Evolutionary conservation across 208 protist genomes (phyloP).

Genomic region (Acanthamoeba royreba): DNA sequence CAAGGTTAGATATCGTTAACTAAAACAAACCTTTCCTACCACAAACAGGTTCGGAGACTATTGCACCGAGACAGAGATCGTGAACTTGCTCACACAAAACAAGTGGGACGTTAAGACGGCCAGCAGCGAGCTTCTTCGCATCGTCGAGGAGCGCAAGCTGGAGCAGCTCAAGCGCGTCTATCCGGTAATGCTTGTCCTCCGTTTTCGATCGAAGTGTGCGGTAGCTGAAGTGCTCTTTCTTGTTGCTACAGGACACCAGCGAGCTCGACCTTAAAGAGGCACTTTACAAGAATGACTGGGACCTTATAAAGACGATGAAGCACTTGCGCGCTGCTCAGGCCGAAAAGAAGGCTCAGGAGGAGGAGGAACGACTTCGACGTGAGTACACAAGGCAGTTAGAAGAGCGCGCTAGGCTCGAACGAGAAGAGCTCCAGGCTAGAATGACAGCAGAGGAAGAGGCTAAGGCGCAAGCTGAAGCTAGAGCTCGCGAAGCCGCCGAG

Average conservation of each 20-base stretch:
- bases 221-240: background rate
- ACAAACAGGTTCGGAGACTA: background rate
- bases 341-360: background rate
- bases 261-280: background rate
- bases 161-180: background rate
- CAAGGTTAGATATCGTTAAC: background rate
- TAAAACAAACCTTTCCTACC: background rate
- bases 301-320: constrained; percentile 22
- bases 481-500: background rate
- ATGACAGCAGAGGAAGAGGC: background rate
- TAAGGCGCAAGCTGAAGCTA: background rate
- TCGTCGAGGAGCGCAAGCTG: background rate
- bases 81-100: background rate
- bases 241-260: background rate
- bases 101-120: background rate
- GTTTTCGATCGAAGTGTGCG: background rate
- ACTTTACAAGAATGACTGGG: constrained; percentile 13
- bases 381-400: no score
- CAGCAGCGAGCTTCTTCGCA: background rate
- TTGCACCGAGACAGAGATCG: background rate
- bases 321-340: background rate
- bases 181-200: background rate
- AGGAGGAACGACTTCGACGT: background rate
- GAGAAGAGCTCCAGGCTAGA: background rate
- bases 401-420: background rate